Evolutionary conservation across 345 rosid species (phyloP).

Genomic region (Erodium maritimum): DNA sequence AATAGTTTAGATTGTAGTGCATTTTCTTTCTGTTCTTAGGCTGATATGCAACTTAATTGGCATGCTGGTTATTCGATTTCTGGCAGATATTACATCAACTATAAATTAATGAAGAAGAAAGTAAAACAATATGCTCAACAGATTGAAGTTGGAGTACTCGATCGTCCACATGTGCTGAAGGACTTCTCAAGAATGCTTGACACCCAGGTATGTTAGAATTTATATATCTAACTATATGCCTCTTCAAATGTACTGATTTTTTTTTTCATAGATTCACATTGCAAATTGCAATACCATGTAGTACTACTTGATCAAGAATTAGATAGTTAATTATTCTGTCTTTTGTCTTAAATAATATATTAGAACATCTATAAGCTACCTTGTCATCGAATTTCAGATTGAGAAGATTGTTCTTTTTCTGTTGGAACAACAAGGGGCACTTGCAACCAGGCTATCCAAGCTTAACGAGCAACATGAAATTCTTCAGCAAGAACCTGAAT

Average conservation of each 20-base stretch:
- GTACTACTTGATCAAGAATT: no score
- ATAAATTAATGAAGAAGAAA: constrained; percentile 90
- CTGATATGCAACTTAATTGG: background rate
- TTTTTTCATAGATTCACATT: background rate
- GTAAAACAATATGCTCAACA: constrained; percentile 75
- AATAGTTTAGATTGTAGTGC: background rate
- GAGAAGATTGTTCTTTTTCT: constrained; percentile 90
- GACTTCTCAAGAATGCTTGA: constrained; percentile 97
- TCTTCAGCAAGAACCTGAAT: constrained; percentile 54
- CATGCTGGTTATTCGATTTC: constrained; percentile 7
- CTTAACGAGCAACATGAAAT: constrained; percentile 61
- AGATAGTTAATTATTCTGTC: background rate
- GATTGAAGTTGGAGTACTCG: constrained; percentile 58
- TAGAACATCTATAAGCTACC: background rate
- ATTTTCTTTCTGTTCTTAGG: no score
- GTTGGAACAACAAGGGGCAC: constrained; percentile 91
- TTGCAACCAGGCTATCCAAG: constrained; percentile 53
- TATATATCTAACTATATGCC: background rate
- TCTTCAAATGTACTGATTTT: background rate
- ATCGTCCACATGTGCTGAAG: constrained; percentile 80
- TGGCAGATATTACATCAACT: constrained; percentile 82
- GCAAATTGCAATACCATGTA: background rate
- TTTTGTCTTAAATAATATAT: background rate
- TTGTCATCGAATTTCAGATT: constrained; percentile 41
- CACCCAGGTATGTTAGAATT: constrained; percentile 43